Base-by-base conservation (phyloP, 129 eudicot genomes). In the Chrysanthemum lavandulifolium region DNA sequence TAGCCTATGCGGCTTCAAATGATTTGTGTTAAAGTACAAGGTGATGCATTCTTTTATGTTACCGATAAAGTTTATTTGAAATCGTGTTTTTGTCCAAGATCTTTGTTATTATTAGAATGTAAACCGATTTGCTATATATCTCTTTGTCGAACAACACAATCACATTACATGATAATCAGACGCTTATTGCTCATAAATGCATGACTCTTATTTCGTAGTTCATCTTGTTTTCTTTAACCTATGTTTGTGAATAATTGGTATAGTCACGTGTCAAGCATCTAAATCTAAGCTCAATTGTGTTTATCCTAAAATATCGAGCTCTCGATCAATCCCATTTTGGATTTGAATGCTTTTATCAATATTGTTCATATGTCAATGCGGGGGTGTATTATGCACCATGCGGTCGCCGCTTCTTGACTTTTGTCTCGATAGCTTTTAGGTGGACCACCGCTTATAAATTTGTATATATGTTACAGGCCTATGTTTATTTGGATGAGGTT, bases 401-500 rank as follows among this genome's bases (percentile, higher is more conserved):
- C 15, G 10, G 49, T 11, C 10, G 54, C 56, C 36, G 11, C 65
- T n/a, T 70, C 54, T 70, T 70, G 75, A 70, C 36, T 70, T 15
- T 67, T 4, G 33, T 2, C 3, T 43, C 12, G 16, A 19, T 19
- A 19, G 21, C 21, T 8, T 54, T 33, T 12, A 5, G 48, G 52
- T 40, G 67, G 54, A 18, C 57, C 10, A 48, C 14, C 10, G n/a
- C n/a, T 76, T 27, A 49, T 61, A 51, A 58, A 40, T 53, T 61
- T 49, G 53, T 74, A 40, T 59, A 3, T 27, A 18, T 75, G 68
- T 68, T 33, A 63, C 84, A 94, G 97, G 98, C 97, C 57, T 94
- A 94, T 61, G 88, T 88, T 31, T 94, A 94, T 83, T 76, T 94
- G 84, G 98, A 94, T 78, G 97, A 94, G 82, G 98, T 97, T 61